Base-by-base conservation (phyloP, 2,329 filamentous ascomycete genomes). In the Penicillium corylophilum region DNA sequence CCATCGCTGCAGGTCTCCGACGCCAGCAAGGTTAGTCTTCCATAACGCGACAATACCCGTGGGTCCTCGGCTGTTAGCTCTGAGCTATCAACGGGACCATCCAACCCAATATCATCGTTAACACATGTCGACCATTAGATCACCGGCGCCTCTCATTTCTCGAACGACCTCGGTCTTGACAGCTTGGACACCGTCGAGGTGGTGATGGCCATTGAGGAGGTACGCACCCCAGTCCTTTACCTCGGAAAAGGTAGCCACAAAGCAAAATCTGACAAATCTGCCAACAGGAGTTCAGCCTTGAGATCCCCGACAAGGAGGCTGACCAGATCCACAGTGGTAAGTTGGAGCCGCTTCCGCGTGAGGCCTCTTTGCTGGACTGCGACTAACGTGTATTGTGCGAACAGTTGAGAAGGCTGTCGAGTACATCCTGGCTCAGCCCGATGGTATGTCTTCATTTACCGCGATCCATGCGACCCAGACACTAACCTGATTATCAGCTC, bases 121-220 rank as follows among this genome's bases (percentile, higher is more conserved):
- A 66, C 54, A 24, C 9, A n/a, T 23, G 46, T 58, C 59, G 45
- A 60, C 56, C 40, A 35, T 54, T 66, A 97, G 93, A 90, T 99
- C 73, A 90, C 86, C 69, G 78, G 84, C 59, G 81, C 79, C 48
- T 87, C 93, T 53, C 92, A 97, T 83, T 99, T 99, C 79, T 83
- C 90, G 72, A 97, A 96, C 75, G 93, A 99, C 78, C 88, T 99
- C 60, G 94, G 92, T 62, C 82, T 99, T 68, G 94, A 99, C 81
- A 95, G 89, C 78, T 84, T 99, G 75, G 94, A 99, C 76, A 96
- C 94, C 59, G 94, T 99, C 60, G 94, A 99, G 82, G 94, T 99
- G 63, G 94, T 99, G 67, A 99, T 99, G 94, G 94, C 94, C 63
- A 97, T 99, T 77, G 94, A 99, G 84, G 94, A 99, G 86, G 88